Conservation (phyloP, 2,329 filamentous ascomycete genomes). For the Corniculantispora saksenae region DNA sequence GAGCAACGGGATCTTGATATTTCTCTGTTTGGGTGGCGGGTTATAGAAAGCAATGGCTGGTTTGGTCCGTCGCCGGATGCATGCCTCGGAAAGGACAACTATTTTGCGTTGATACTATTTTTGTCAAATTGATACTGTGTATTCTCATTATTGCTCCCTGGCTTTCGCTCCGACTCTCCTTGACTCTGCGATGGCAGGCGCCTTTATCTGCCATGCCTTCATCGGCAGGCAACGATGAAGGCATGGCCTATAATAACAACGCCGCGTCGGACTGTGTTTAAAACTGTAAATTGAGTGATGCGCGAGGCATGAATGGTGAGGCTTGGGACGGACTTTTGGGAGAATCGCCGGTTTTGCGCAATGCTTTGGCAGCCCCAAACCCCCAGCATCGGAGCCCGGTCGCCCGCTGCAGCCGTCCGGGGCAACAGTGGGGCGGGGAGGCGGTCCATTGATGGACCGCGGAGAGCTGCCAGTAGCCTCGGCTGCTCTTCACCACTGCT, state of each 20-base stretch:
- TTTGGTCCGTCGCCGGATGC: slow-evolving; percentile 21
- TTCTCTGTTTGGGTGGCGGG: slow-evolving; percentile 20
- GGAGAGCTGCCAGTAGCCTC: slow-evolving; percentile 1
- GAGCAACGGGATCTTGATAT: slow-evolving; percentile 8
- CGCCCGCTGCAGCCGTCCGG: neutral
- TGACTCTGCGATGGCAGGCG: neutral
- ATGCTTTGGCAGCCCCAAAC: neutral
- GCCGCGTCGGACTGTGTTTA: neutral
- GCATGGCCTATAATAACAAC: too few relatives aligned
- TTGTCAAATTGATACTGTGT: slow-evolving; percentile 13
- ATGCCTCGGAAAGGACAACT: slow-evolving; percentile 16
- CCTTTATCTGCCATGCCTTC: too few relatives aligned
- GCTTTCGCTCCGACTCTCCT: too few relatives aligned
- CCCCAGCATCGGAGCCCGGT: neutral
- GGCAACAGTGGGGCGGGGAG: slow-evolving; percentile 1
- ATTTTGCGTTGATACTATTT: slow-evolving; percentile 12
- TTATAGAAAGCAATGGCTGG: slow-evolving; percentile 22
- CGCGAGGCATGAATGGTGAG: neutral
- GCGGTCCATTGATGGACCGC: neutral
- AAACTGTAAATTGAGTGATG: neutral
- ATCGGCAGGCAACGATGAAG: too few relatives aligned
- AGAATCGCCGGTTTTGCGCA: slow-evolving; percentile 5
- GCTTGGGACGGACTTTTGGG: slow-evolving; percentile 10
- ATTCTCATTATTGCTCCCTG: too few relatives aligned
- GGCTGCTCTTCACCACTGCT: neutral